Evolutionary conservation across 208 protist genomes (phyloP).

Genomic region (Angomonas deanei): DNA sequence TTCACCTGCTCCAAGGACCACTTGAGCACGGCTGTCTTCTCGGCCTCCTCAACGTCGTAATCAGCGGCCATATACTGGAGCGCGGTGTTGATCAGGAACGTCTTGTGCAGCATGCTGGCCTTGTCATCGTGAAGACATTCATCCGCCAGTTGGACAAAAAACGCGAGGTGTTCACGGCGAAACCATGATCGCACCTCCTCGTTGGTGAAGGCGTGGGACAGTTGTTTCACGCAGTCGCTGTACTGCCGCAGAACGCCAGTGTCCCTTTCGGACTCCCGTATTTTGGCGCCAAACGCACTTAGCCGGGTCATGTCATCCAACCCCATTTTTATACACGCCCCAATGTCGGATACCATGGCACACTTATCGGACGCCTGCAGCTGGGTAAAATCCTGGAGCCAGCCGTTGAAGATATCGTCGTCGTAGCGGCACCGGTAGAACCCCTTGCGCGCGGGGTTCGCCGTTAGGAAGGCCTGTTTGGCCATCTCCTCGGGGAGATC

Average conservation of each 20-base stretch:
- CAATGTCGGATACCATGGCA: slow-evolving; percentile 68
- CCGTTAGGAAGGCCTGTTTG: slow-evolving; percentile 39
- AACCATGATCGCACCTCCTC: slow-evolving; percentile 15
- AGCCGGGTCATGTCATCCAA: slow-evolving; percentile 55
- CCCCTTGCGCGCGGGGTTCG: slow-evolving; percentile 62
- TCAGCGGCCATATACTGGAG: slow-evolving; percentile 20
- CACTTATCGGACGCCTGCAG: slow-evolving; percentile 43
- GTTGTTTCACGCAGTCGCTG: slow-evolving; percentile 19
- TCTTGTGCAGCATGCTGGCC: slow-evolving; percentile 18
- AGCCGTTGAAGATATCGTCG: slow-evolving; percentile 39
- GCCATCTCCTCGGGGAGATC: slow-evolving; percentile 31
- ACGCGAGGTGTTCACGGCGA: slow-evolving; percentile 20
- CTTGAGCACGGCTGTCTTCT: slow-evolving; percentile 20
- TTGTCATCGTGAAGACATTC: background rate
- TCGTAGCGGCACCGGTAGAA: slow-evolving; percentile 89
- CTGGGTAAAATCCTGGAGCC: slow-evolving; percentile 35
- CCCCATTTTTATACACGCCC: slow-evolving; percentile 71
- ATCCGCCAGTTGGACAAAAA: slow-evolving; percentile 17
- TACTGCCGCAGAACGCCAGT: slow-evolving; percentile 55
- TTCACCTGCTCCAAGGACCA: slow-evolving; percentile 61
- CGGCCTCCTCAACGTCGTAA: slow-evolving; percentile 8
- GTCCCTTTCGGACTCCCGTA: slow-evolving; percentile 43
- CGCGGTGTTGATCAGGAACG: slow-evolving; percentile 31
- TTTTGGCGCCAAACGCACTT: slow-evolving; percentile 19
- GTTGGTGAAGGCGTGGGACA: slow-evolving; percentile 43